Conservation (phyloP, 129 eudicot genomes). For the Helichrysum umbraculigerum region DNA sequence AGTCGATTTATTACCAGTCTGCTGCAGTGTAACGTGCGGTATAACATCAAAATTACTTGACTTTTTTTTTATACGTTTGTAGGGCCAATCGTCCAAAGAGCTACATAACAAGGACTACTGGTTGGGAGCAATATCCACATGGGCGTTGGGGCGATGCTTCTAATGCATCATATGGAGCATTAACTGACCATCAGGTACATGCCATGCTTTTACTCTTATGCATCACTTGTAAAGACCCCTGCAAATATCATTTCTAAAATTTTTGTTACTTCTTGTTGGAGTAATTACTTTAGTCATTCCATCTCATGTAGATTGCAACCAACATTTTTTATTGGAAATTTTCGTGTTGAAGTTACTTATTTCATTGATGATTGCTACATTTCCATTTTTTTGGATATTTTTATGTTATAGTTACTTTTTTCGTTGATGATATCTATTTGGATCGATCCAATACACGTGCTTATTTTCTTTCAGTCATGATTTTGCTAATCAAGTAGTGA, state of each 20-base stretch:
- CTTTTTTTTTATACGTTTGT: constrained; percentile 11
- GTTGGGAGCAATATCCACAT: constrained; percentile 92
- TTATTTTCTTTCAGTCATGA: not conserved
- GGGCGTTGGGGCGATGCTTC: constrained; percentile 97
- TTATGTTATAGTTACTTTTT: constrained; percentile 1
- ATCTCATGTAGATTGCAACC: constrained; percentile 2
- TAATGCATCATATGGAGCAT: constrained; percentile 89
- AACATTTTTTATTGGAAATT: not conserved
- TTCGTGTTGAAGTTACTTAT: constrained; percentile 1
- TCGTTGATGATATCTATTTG: not conserved
- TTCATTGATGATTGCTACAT: not conserved
- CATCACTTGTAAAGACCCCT: not conserved
- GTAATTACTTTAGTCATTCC: not conserved
- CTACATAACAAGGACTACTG: constrained; percentile 79
- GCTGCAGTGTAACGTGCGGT: not conserved
- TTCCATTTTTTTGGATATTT: not conserved
- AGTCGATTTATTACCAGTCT: constrained; percentile 10
- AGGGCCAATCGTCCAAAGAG: constrained; percentile 99
- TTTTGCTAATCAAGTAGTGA: not conserved
- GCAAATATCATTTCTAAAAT: not conserved
- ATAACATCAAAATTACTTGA: not conserved
- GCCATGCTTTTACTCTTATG: not conserved
- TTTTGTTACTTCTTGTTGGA: not conserved
- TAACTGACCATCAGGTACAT: constrained; percentile 85
- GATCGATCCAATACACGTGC: not conserved